Base-by-base conservation (phyloP, 805 yeast genomes). In the Kodamaea hsintzibuensis region DNA sequence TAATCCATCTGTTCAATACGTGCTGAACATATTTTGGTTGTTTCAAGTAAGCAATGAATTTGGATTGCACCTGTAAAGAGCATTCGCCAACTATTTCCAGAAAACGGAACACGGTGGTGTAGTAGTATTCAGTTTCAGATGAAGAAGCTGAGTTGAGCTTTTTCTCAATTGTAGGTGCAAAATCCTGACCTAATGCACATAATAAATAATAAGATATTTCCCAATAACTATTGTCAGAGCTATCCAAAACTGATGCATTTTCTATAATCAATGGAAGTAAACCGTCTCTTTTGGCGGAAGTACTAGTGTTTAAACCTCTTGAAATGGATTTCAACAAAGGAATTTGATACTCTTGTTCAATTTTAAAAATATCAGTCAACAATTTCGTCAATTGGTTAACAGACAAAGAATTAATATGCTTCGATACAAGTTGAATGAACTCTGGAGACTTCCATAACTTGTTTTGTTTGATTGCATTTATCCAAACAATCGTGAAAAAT, bases 1-100 rank as follows among this genome's bases (percentile, higher is more conserved):
- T 79, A 40, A 77, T 61, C 91, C 91, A 87, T 60, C 89, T 80
- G 8, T 61, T 47, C 50, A 84, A 74, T 1, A 67, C 49, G 12
- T 55, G 52, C 1, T 47, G 16, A 17, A 51, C 49, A 50, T 8
- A 55, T 14, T 37, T 44, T 42, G 5, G 35, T 10, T 3, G 51
- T 9, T 14, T 46, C 25, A 50, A 25, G 33, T 22, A 16, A 13
- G 8, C 10, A 18, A 51, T 17, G 27, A 51, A 51, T 2, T 17
- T 25, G 16, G 44, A n/a, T 39, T 46, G 50, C 2, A 51, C 19
- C 16, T 27, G 13, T 3, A 38, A 12, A 12, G 42, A n/a, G 17
- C 47, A 47, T 47, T 51, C 46, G 4, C 65, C 69, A 25, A 69
- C 69, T 19, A 82, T 62, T 59, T 83, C 88, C 38, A 80, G 63